These are phyloP conservation scores for Macroventuria anomochaeta DNA, from an alignment of 2,329 filamentous ascomycete species.

Conservation along the genomic window DNA sequence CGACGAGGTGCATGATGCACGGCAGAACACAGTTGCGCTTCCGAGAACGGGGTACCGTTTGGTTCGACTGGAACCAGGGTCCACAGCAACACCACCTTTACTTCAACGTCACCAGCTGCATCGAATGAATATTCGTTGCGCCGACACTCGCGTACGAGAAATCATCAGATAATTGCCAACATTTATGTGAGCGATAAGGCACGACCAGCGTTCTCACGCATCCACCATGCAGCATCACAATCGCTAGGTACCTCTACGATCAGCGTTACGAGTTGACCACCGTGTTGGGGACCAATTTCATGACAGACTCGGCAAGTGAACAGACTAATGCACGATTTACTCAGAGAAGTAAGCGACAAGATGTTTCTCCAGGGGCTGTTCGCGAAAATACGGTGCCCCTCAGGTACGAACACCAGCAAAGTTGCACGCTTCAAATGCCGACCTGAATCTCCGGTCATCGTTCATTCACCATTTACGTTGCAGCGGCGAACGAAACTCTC, in stretches of 20 bases:
- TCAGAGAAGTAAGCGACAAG: conserved; percentile 4
- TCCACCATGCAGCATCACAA: conserved; percentile 14
- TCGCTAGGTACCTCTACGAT: conserved; percentile 20
- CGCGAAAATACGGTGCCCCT: not conserved
- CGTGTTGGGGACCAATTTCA: not conserved
- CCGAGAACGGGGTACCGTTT: conserved; percentile 10
- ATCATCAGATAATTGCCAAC: conserved; percentile 35
- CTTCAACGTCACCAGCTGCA: conserved; percentile 18
- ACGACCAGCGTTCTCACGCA: conserved; percentile 2
- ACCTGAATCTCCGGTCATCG: conserved; percentile 1
- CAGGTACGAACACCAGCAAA: not conserved
- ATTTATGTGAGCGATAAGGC: conserved; percentile 38
- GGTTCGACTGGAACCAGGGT: conserved; percentile 20
- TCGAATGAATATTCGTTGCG: conserved; percentile 16
- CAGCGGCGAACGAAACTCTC: conserved; percentile 26
- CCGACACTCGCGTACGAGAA: conserved; percentile 28
- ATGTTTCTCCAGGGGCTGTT: not conserved
- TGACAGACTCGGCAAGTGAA: conserved; percentile 2
- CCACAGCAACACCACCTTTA: conserved; percentile 13
- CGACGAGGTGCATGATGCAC: conserved; percentile 17
- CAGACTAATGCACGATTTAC: conserved; percentile 10
- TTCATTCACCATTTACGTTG: conserved; percentile 1
- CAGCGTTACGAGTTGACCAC: conserved; percentile 28
- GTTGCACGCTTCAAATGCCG: not conserved
- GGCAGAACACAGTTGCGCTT: conserved; percentile 28